Base-by-base conservation (phyloP, 2,329 filamentous ascomycete species). In the Aureobasidium sp. region DNA sequence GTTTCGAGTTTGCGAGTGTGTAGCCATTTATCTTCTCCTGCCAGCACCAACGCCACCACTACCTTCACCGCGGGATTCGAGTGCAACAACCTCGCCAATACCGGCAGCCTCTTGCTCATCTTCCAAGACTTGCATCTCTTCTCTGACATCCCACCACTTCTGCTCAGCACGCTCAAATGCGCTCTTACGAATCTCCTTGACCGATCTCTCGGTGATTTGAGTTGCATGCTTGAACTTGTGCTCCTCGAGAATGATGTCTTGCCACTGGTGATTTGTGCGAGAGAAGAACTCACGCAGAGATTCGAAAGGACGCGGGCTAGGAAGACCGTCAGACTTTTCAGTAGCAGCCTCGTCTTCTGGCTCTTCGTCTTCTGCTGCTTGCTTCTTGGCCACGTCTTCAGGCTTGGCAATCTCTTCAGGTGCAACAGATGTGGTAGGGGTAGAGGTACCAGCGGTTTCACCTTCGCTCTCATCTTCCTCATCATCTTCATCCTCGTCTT, bases 121-220 rank as follows among this genome's bases (percentile, higher is more conserved):
- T 76, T 99, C 94, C 71, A 97, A 76, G 7, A 86, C 88, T 60
- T 87, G 88, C 67, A 99, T 89, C 77, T 97, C 93, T 78, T 99
- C 94, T 69, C 94, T 84, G 72, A 88, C 92, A 79, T 97, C 94
- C 94, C 94, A 99, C 94, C 94, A 99, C 74, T 96, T 96, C 77
- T 92, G 89, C 75, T 99, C 94, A 44, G 92, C 92, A 66, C 91
- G 82, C 71, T 91, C 88, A 73, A 97, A 99, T 1, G 92, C 94
- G 72, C 86, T 87, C 70, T 92, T 88, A 74, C 96, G 92, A 70
- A 97, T 86, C 78, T 97, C 94, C 79, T 99, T 99, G 71, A 95
- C 79, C 0, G 85, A 81, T 66, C 90, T 82, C 44, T 85, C 82
- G 73, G 89, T 88, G 3, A 84, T 82, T 66, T 86, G 83, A 1